Base-by-base conservation (phyloP, 441 rosid species). In the Populus trichocarpa region DNA sequence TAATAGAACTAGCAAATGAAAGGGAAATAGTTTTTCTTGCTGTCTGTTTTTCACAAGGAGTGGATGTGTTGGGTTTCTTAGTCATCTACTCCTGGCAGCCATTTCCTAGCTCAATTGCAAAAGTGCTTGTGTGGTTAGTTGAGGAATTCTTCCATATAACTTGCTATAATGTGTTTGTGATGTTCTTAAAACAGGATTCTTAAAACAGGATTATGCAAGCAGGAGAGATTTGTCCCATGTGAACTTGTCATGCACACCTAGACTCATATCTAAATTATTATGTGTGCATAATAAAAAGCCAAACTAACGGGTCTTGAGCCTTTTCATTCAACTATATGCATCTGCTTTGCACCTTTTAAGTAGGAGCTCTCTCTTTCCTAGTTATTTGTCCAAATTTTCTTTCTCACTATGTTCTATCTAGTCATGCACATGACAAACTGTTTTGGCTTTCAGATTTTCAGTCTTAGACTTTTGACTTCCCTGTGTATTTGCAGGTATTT, bases 401-500 rank as follows among this genome's bases (percentile, higher is more conserved):
- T 16, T 50, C 59, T 16, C 59, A 16, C n/a, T 50, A 50, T 50
- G 59, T 50, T 50, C 59, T 50, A 50, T 50, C 59, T 16, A 50
- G n/a, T 16, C n/a, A 1, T 4, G 59, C n/a, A 50, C 59, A 50
- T 50, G 59, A 6, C 59, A 50, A 50, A 50, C 59, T 50, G 59
- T 50, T 50, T 50, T 50, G 59, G 59, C 59, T 50, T 50, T 16
- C 59, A 50, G n/a, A 50, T 50, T 50, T 50, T 50, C n/a, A 16
- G 3, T 50, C n/a, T 5, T 50, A 67, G 33, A 30, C 23, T 63
- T 53, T 22, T 77, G n/a, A 69, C 32, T 26, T 68, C 74, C 42
- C 69, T 69, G 68, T 42, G 18, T 16, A 69, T 84, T 6, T 80
- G 83, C 86, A 91, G 95, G 93, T 40, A 35, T 91, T 74, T 91